Percentiles rank a stretch among this genome's conserved stretches.
These are phyloP conservation scores for Nicotiana otophora DNA, from an alignment of 257 asterid genomes.

Conservation along the genomic window DNA sequence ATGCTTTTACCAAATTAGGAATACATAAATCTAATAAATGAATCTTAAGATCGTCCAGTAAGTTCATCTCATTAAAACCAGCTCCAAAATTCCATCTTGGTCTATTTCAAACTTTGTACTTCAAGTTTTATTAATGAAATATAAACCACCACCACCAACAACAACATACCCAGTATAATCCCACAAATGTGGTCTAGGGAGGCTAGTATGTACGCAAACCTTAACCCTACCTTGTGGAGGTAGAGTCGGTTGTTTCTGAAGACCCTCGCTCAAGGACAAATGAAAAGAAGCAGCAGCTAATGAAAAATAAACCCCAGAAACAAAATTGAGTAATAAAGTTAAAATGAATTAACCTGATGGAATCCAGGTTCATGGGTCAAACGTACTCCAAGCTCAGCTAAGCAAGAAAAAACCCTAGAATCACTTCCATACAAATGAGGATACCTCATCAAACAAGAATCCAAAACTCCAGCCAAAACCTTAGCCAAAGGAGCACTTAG, in stretches of 20 bases:
- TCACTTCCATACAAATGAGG: constrained; percentile 75
- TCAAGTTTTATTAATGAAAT: neutral
- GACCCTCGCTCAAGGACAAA: too few species aligned
- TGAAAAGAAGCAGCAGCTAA: too few species aligned
- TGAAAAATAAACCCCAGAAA: neutral
- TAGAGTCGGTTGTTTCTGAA: too few species aligned
- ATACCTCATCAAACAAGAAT: constrained; percentile 66
- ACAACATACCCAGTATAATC: too few species aligned
- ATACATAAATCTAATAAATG: neutral
- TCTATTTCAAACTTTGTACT: neutral
- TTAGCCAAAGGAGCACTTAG: constrained; percentile 67
- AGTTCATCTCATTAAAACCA: neutral
- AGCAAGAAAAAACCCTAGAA: constrained; percentile 68
- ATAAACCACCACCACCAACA: too few species aligned
- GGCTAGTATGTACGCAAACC: too few species aligned
- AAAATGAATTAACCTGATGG: constrained; percentile 50
- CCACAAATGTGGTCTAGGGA: too few species aligned
- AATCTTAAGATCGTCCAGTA: neutral
- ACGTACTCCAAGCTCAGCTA: constrained; percentile 71
- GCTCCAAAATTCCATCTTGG: neutral
- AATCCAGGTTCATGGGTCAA: constrained; percentile 69
- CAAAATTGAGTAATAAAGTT: neutral
- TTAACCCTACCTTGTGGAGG: too few species aligned
- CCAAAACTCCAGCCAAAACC: constrained; percentile 57
- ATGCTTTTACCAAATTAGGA: neutral